Evolutionary conservation across 2,329 filamentous ascomycete genomes (phyloP), one percentile per base, ranked within the genome.

Genomic region (Myriosclerotinia curreyana): DNA sequence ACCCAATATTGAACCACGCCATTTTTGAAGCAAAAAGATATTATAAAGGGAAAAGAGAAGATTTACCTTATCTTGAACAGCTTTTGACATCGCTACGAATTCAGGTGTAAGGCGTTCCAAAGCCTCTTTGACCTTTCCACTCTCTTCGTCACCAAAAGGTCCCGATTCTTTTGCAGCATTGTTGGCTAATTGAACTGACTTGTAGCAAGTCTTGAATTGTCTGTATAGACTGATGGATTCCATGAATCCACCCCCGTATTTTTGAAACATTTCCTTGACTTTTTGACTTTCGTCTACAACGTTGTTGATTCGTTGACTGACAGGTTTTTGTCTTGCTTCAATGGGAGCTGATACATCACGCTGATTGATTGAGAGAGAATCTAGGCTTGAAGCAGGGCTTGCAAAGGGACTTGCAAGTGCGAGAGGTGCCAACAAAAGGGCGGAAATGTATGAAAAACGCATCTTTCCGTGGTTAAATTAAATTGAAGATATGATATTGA

Each of bases 391-490:
- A 31, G 28, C 28, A 31, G 28, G 28, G 28, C 31, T 48, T 9
- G 55, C 12, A 22, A 12, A 15, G 12, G 42, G 42, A n/a, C n/a
- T 20, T 14, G 58, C 46, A 48, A 54, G 38, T 46, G 40, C 28
- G n/a, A 62, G 17, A 34, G 60, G 49, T 4, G 60, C 60, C n/a
- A 62, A 22, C 4, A 62, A 31, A 4, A 62, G 25, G 38, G 38
- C 38, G 8, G 28, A 20, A 31, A 55, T 17, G 40, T 46, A 38
- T 46, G 50, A 55, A 9, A 54, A 2, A 15, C n/a, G 40, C 60
- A 62, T 62, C n/a, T 51, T 53, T 40, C 12, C n/a, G 4, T n/a
- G 20, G 54, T n/a, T 1, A 1, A 4, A 34, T 0, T 25, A 12
- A 12, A 14, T 25, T 36, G 4, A 8, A 59, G 20, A 17, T 48